Conservation (phyloP, 805 yeast genomes). For the Starmera caribaea region DNA sequence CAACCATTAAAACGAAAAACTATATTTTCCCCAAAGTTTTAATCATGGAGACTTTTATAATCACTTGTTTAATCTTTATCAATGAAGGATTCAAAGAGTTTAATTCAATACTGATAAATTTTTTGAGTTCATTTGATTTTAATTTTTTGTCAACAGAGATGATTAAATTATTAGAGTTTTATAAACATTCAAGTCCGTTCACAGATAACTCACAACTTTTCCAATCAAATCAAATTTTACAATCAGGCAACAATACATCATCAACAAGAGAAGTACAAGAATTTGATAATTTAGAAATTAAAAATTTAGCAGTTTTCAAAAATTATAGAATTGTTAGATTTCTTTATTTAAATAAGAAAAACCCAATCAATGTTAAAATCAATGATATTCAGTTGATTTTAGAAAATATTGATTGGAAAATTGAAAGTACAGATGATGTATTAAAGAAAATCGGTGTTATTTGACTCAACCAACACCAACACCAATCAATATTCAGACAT, state of each 20-base stretch:
- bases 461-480: not conserved
- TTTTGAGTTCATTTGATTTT: slow-evolving; percentile 1
- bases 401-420: slow-evolving; percentile 24
- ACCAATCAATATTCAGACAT: not conserved
- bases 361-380: slow-evolving; percentile 2
- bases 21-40: not conserved
- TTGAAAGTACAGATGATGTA: slow-evolving; percentile 24
- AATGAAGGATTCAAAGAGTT: slow-evolving; percentile 9
- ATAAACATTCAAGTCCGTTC: not conserved
- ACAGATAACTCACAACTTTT: too few species aligned
- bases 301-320: not conserved
- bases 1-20: not conserved
- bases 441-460: slow-evolving; percentile 23
- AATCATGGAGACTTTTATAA: slow-evolving; percentile 7
- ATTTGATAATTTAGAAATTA: not conserved
- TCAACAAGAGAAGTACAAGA: too few species aligned
- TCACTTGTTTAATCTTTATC: slow-evolving; percentile 7
- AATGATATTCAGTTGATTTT: slow-evolving; percentile 19
- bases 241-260: too few species aligned
- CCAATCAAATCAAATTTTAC: too few species aligned
- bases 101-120: slow-evolving; percentile 4
- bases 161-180: not conserved
- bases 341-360: not conserved
- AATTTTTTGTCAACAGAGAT: not conserved
- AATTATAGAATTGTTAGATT: not conserved